A percentile compares a stretch with the other conserved stretches of the same genome.
phyloP scores from a whole-genome alignment of 805 yeast species.

The Yarrowia hollandica region DNA sequence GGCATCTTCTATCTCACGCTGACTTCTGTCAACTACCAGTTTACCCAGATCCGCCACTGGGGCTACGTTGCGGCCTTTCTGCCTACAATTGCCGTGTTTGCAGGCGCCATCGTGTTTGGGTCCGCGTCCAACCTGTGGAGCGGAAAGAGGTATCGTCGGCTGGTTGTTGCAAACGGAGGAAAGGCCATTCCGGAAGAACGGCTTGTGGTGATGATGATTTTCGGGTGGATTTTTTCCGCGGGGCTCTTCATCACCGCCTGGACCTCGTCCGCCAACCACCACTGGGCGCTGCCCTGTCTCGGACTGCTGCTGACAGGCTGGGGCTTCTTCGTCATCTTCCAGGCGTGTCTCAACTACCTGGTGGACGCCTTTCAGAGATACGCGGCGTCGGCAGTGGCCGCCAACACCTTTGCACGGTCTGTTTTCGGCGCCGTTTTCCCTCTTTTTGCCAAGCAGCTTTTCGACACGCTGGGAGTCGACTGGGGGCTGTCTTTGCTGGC shows the following conservation, averaged over 20 bases:
- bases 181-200: conserved; percentile 77
- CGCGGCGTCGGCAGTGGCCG: conserved; percentile 84
- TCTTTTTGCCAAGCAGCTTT: conserved; percentile 82
- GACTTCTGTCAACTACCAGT: conserved; percentile 45
- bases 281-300: conserved; percentile 59
- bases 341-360: conserved; percentile 59
- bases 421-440: conserved; percentile 79
- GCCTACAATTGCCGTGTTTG: conserved; percentile 73
- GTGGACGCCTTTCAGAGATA: conserved; percentile 59
- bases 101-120: conserved; percentile 52
- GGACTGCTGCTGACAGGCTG: conserved; percentile 55
- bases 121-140: conserved; percentile 36
- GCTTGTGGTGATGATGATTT: conserved; percentile 71
- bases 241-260: conserved; percentile 88
- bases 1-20: conserved; percentile 66
- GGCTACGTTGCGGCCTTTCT: conserved; percentile 65
- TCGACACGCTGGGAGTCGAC: conserved; percentile 62
- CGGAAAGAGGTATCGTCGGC: conserved; percentile 46
- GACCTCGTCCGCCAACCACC: conserved; percentile 51
- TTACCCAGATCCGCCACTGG: conserved; percentile 71
- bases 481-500: conserved; percentile 72
- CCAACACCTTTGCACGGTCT: conserved; percentile 78
- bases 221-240: conserved; percentile 68
- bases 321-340: conserved; percentile 59
- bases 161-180: conserved; percentile 55